A percentile compares a stretch with the other conserved stretches of the same genome.
These are phyloP conservation scores for Blastocystis sp. DNA, from an alignment of 352 stramenopile genomes.

Conservation along the genomic window DNA sequence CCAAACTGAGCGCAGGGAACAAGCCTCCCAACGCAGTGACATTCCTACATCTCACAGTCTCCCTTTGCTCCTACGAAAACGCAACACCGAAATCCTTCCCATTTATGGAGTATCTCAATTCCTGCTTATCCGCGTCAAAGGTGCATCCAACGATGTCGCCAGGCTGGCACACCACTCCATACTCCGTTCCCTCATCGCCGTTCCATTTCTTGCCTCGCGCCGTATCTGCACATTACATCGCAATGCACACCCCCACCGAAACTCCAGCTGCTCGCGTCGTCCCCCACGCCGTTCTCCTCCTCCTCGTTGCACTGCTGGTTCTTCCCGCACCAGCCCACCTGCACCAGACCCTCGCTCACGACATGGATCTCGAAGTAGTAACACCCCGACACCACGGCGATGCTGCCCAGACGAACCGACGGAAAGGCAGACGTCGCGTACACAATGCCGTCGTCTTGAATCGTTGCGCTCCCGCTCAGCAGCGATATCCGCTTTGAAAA, in stretches of 20 bases:
- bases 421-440: constrained; percentile 35
- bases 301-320: constrained; percentile 31
- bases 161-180: constrained; percentile 30
- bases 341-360: constrained; percentile 59
- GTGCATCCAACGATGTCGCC: constrained; percentile 56
- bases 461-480: constrained; percentile 2
- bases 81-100: constrained; percentile 51
- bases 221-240: constrained; percentile 14
- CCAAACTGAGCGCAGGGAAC: constrained; percentile 69
- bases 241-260: not conserved
- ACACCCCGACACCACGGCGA: constrained; percentile 30
- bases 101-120: constrained; percentile 52
- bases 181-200: constrained; percentile 40
- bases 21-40: constrained; percentile 23
- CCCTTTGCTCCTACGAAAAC: constrained; percentile 12
- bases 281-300: constrained; percentile 64
- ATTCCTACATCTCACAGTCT: constrained; percentile 10
- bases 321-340: constrained; percentile 33
- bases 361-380: constrained; percentile 70
- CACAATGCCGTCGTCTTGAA: constrained; percentile 59
- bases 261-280: constrained; percentile 52
- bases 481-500: not conserved
- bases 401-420: constrained; percentile 28
- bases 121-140: constrained; percentile 51
- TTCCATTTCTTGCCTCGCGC: constrained; percentile 70